phyloP scores from a whole-genome alignment of 2,329 filamentous ascomycete species.

The Arthrinium phaeospermum region DNA sequence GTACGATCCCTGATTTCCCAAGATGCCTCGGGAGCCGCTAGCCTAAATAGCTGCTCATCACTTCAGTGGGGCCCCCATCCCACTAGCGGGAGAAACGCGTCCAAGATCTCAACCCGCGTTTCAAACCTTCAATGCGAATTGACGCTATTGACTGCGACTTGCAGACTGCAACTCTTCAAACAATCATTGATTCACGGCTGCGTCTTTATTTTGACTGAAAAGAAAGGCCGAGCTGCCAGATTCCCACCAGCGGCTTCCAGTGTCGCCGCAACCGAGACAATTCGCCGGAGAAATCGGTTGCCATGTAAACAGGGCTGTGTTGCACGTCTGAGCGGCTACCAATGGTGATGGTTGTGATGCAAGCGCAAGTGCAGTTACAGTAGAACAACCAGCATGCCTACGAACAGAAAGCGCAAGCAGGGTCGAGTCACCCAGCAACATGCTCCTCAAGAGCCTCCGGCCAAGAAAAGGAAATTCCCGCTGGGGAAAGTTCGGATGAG shows the following conservation, averaged over 20 bases:
- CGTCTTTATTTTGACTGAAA: slow-evolving; percentile 1
- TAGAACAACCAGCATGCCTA: neutral
- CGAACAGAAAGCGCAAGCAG: neutral
- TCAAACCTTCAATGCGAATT: slow-evolving; percentile 12
- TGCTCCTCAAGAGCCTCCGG: neutral
- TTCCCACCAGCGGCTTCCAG: neutral
- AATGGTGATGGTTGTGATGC: neutral
- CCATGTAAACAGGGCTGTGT: slow-evolving; percentile 8
- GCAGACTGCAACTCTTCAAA: neutral
- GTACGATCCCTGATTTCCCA: slow-evolving; percentile 8
- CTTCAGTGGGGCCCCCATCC: slow-evolving; percentile 7
- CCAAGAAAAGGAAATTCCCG: slow-evolving; percentile 1
- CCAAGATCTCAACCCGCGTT: slow-evolving; percentile 11
- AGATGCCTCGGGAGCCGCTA: slow-evolving; percentile 2
- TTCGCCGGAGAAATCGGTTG: neutral
- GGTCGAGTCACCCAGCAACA: neutral
- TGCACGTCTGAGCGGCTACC: neutral
- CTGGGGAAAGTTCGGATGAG: neutral
- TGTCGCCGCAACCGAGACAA: neutral
- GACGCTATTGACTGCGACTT: slow-evolving; percentile 3
- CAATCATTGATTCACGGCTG: neutral
- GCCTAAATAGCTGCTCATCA: slow-evolving; percentile 2
- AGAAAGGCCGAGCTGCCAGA: slow-evolving; percentile 8
- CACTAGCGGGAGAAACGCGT: slow-evolving; percentile 7
- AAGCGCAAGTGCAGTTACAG: neutral